Evolutionary conservation across 345 rosid genomes (phyloP).

Genomic region (Rhodomyrtus tomentosa): DNA sequence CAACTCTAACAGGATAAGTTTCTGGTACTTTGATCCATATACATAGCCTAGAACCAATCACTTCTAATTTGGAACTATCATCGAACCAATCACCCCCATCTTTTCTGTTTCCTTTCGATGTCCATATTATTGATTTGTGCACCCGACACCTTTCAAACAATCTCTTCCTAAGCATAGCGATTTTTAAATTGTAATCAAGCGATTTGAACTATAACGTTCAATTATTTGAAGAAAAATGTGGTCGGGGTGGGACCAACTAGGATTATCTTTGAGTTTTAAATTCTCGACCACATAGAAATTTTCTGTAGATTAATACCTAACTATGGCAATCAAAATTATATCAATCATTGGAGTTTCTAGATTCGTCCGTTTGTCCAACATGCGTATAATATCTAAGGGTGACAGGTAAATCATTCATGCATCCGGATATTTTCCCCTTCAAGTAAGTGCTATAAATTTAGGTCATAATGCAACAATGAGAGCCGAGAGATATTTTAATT

Average conservation of each 20-base stretch:
- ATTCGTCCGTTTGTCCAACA: neutral
- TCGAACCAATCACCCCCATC: no score
- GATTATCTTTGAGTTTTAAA: neutral
- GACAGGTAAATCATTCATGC: neutral
- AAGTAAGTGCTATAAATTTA: neutral
- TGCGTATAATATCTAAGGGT: neutral
- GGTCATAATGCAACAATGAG: neutral
- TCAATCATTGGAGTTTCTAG: neutral
- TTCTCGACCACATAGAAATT: neutral
- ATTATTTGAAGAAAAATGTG: neutral
- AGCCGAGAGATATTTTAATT: neutral
- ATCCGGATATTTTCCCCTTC: neutral
- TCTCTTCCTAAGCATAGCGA: fast-evolving
- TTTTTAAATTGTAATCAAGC: neutral
- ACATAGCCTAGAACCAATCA: no score
- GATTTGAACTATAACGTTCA: neutral
- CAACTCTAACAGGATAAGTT: no score
- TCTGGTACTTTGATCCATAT: no score
- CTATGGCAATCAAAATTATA: neutral
- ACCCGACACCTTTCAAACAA: neutral
- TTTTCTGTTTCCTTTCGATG: neutral
- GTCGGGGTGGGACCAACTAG: neutral
- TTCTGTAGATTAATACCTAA: neutral
- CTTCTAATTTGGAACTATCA: no score
- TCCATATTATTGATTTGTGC: neutral